Evolutionary conservation across 2,329 filamentous ascomycete species (phyloP).

Genomic region (Fusarium napiforme): DNA sequence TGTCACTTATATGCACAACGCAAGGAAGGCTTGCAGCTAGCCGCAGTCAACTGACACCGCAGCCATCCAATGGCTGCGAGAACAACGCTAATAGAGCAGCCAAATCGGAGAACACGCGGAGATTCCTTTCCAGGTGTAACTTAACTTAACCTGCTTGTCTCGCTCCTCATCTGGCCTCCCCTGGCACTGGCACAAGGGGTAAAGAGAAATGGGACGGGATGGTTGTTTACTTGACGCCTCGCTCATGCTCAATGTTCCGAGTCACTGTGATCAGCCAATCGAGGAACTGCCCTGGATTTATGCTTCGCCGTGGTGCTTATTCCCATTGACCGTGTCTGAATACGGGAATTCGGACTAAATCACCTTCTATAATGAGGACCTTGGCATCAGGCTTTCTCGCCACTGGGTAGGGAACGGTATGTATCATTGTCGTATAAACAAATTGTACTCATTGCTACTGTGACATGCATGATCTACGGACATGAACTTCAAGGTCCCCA

Average conservation of each 20-base stretch:
- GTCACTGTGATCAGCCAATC: background rate
- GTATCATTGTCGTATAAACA: background rate
- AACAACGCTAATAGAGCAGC: conserved; percentile 38
- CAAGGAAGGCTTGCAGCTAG: conserved; percentile 24
- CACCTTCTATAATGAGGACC: conserved; percentile 5
- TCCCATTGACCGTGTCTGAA: conserved; percentile 1
- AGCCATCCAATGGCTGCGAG: conserved; percentile 7
- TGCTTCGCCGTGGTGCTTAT: background rate
- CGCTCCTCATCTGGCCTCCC: background rate
- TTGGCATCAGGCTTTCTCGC: background rate
- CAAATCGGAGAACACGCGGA: background rate
- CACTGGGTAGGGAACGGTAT: background rate
- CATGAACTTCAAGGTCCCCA: background rate
- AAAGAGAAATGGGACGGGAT: background rate
- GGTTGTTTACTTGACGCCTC: conserved; percentile 5
- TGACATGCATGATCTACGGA: background rate
- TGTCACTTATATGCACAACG: conserved; percentile 29
- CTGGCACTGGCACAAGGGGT: background rate
- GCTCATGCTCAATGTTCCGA: conserved; percentile 5
- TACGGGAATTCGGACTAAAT: background rate
- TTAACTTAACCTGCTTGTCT: background rate
- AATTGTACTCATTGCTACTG: background rate
- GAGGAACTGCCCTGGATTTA: background rate
- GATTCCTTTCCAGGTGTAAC: background rate
- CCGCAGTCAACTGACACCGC: conserved; percentile 19